These are phyloP conservation scores for Draba incana DNA, from an alignment of 345 rosid genomes.

Conservation along the genomic window DNA sequence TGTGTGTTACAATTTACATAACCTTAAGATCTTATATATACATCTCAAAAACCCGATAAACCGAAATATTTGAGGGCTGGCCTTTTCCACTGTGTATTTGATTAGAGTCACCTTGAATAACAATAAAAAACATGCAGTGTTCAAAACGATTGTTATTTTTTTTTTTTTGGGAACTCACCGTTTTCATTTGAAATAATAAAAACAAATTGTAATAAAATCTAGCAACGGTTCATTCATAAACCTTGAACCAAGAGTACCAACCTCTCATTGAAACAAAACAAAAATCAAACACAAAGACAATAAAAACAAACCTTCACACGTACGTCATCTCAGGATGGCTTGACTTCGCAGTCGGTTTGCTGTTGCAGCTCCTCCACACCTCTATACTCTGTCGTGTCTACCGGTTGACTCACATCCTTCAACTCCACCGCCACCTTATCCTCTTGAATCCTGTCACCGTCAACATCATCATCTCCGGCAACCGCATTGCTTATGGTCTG, in stretches of 20 bases:
- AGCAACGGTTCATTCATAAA: slow-evolving; percentile 23
- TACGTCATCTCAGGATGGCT: slow-evolving; percentile 27
- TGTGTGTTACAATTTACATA: too few species aligned
- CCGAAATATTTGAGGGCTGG: too few species aligned
- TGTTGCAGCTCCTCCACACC: slow-evolving; percentile 48
- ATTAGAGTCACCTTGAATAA: too few species aligned
- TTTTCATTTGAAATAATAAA: background rate
- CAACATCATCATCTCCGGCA: slow-evolving; percentile 8
- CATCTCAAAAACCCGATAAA: too few species aligned
- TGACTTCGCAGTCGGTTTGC: slow-evolving; percentile 37
- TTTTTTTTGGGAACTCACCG: background rate
- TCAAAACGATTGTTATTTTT: background rate
- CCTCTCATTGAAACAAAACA: slow-evolving; percentile 19
- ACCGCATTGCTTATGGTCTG: slow-evolving; percentile 43
- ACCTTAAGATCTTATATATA: too few species aligned
- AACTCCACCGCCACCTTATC: slow-evolving; percentile 48
- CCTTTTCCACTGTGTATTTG: too few species aligned
- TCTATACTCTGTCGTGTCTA: slow-evolving; percentile 56
- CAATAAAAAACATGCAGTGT: too few species aligned
- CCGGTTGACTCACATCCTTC: slow-evolving; percentile 45
- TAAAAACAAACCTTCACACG: background rate
- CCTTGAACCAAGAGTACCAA: slow-evolving; percentile 1
- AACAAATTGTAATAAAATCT: background rate
- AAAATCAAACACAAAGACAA: background rate
- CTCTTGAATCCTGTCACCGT: slow-evolving; percentile 36